Evolutionary conservation across 73 alveolate genomes (phyloP), one percentile per base, ranked within the genome.

Genomic region (Urostyla sp.): DNA sequence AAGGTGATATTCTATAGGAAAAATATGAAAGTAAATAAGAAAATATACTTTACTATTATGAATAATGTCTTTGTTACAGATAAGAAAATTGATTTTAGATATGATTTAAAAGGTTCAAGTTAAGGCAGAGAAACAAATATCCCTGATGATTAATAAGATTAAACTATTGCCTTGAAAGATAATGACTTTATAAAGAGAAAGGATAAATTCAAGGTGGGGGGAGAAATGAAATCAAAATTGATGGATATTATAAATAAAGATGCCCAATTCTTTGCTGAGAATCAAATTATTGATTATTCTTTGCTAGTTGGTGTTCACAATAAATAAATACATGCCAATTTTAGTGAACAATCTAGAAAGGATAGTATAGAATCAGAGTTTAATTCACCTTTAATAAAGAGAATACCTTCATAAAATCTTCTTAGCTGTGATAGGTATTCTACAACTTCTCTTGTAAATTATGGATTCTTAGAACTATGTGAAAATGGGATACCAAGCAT

Each of bases 151-250:
- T 43, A 44, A 31, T 30, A 31, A 24, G 93, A 89, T 54, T 87
- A 88, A 23, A 88, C 98, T 16, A 87, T 91, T 30, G 98, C 99
- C 21, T 61, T 91, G 80, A 97, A 97, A 73, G 99, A 97, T 66
- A 60, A 79, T 31, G 95, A 97, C 75, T 89, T 97, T 61, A 83
- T 77, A 18, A 59, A 84, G 57, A 76, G 80, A 27, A 80, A 92
- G 27, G 91, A 80, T 49, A 94, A 96, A 67, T 67, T 95, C 46
- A 49, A 72, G 38, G 58, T 95, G 1, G 96, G 90, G 27, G 78
- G 78, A 23, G 88, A 82, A 46, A 87, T 76, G 60, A 85, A 85
- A 59, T 73, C 76, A 32, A 67, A 77, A 8, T 57, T 95, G 24
- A 35, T 95, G 78, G 87, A 87, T 1, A 95, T 92, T 53, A 66